phyloP scores from a whole-genome alignment of 2,329 filamentous ascomycete species.

The Fusarium longipes region DNA sequence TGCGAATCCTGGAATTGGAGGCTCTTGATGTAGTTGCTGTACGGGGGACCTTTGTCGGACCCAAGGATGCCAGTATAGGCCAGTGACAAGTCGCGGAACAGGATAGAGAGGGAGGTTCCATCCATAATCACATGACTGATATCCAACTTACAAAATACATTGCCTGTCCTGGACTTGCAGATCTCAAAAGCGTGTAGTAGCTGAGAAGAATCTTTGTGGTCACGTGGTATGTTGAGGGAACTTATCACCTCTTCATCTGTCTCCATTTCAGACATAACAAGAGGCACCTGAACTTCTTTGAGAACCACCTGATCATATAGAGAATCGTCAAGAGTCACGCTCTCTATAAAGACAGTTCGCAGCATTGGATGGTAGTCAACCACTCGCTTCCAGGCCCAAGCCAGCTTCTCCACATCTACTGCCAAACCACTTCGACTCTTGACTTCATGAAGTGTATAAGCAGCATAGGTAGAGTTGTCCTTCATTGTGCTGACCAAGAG shows the following conservation, averaged over 20 bases:
- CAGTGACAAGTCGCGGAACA: constrained; percentile 35
- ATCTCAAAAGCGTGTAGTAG: constrained; percentile 32
- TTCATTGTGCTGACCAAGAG: constrained; percentile 55
- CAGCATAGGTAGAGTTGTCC: constrained; percentile 48
- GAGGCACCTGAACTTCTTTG: constrained; percentile 22
- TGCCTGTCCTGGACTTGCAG: constrained; percentile 37
- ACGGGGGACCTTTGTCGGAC: constrained; percentile 25
- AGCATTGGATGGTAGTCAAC: constrained; percentile 57
- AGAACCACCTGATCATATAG: constrained; percentile 61
- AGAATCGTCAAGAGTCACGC: constrained; percentile 55
- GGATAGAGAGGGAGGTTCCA: constrained; percentile 35
- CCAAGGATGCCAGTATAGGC: constrained; percentile 14
- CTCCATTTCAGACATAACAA: constrained; percentile 13
- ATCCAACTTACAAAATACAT: constrained; percentile 40
- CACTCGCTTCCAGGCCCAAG: constrained; percentile 54
- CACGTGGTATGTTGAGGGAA: constrained; percentile 10
- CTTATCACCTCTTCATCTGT: constrained; percentile 26
- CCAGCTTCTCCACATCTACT: constrained; percentile 30
- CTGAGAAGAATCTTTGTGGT: constrained; percentile 3
- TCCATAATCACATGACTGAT: constrained; percentile 42
- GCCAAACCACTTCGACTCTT: constrained; percentile 36
- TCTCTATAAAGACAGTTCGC: constrained; percentile 61
- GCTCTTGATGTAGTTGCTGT: constrained; percentile 30
- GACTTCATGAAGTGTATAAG: constrained; percentile 51
- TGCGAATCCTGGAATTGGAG: constrained; percentile 16